phyloP scores from a whole-genome alignment of 768 basidiomycete genomes.

The Rhizopogon vinicolor region DNA sequence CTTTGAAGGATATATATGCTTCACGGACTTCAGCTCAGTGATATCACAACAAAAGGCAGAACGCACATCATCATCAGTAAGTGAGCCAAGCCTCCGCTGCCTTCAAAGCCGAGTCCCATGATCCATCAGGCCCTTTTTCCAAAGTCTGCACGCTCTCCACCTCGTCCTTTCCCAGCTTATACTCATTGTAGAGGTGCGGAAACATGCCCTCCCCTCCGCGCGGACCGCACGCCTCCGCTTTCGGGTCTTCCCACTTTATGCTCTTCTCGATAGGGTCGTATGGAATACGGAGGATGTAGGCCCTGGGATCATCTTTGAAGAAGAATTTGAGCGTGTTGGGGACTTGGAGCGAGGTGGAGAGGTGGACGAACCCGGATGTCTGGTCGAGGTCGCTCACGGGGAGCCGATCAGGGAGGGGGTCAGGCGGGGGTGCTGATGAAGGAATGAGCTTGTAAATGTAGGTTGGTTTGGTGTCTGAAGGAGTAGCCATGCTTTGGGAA shows the following conservation, averaged over 20 bases:
- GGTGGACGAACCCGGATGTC: neutral
- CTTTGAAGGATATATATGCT: neutral
- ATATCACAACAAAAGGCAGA: neutral
- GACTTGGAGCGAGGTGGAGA: constrained; percentile 29
- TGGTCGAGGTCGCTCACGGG: constrained; percentile 1
- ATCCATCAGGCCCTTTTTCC: constrained; percentile 14
- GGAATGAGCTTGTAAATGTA: constrained; percentile 26
- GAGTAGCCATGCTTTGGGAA: constrained; percentile 5
- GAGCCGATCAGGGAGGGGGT: neutral
- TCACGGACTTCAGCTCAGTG: neutral
- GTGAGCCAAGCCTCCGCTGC: constrained; percentile 26
- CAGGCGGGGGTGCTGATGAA: neutral
- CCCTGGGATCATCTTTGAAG: constrained; percentile 33
- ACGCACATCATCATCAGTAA: constrained; percentile 7
- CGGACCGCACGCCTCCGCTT: constrained; percentile 35
- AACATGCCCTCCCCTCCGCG: constrained; percentile 43
- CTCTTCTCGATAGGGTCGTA: constrained; percentile 35
- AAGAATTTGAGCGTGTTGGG: constrained; percentile 42
- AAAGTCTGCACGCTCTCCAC: constrained; percentile 35
- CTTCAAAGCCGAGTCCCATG: constrained; percentile 30
- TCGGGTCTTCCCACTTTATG: constrained; percentile 48
- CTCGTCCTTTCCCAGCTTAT: constrained; percentile 39
- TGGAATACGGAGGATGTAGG: constrained; percentile 40
- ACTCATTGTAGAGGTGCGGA: constrained; percentile 49
- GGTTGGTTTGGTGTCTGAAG: neutral